phyloP scores from a whole-genome alignment of 177 flowering plant species.

The Telopea speciosissima region DNA sequence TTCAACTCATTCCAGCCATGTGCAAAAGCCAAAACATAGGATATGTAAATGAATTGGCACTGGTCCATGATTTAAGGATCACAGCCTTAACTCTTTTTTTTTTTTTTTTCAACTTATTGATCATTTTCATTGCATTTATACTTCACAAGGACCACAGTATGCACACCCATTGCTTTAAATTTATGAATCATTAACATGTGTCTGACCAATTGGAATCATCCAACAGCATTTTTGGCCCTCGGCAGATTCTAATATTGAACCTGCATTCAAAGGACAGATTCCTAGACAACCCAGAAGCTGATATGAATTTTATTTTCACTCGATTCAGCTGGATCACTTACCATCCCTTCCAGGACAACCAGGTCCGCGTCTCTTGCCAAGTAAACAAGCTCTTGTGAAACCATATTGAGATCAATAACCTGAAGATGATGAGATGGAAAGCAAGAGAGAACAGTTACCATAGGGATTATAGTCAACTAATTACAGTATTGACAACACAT shows the following conservation, averaged over 20 bases:
- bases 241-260: not conserved
- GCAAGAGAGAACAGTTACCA: not conserved
- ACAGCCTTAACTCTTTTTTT: too few relatives aligned
- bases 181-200: not conserved
- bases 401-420: constrained; percentile 95
- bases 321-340: constrained; percentile 22
- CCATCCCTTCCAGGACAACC: constrained; percentile 97
- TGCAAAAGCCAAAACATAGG: too few relatives aligned
- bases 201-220: not conserved
- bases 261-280: not conserved
- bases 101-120: too few relatives aligned
- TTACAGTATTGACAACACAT: not conserved
- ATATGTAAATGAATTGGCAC: too few relatives aligned
- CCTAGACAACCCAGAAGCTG: too few relatives aligned
- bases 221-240: not conserved
- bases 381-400: constrained; percentile 89
- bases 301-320: constrained; percentile 6
- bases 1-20: not conserved
- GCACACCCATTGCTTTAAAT: too few relatives aligned
- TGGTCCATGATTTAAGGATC: too few relatives aligned
- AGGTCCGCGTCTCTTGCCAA: constrained; percentile 83
- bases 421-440: constrained; percentile 18
- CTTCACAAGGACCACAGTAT: too few relatives aligned
- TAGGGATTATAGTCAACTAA: not conserved
- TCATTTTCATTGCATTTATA: too few relatives aligned